phyloP scores from a whole-genome alignment of 2,329 filamentous ascomycete genomes.

The Byssothecium circinans region DNA sequence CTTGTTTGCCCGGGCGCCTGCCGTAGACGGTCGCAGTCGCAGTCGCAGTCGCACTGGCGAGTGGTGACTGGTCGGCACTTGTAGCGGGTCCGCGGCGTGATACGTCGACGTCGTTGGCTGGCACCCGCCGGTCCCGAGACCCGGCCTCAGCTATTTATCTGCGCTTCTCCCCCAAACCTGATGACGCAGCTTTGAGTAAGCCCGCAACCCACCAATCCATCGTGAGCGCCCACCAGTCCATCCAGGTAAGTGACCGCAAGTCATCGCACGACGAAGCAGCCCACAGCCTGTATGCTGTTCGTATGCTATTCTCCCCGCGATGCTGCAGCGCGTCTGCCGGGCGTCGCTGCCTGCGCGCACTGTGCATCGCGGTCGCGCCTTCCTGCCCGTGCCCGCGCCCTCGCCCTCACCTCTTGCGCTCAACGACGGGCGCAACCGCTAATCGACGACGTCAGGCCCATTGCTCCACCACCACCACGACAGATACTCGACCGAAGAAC shows the following conservation, averaged over 20 bases:
- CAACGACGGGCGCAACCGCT: slow-evolving; percentile 7
- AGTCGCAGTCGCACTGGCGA: too few species aligned
- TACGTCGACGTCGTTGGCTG: not conserved
- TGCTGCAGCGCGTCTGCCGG: slow-evolving; percentile 4
- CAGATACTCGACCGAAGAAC: too few species aligned
- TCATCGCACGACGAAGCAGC: too few species aligned
- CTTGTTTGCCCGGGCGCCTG: too few species aligned
- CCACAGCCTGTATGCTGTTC: too few species aligned
- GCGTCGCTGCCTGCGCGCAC: slow-evolving; percentile 4
- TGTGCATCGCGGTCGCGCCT: not conserved
- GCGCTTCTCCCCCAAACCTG: slow-evolving; percentile 4
- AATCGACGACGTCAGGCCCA: slow-evolving; percentile 13
- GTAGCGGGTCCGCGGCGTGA: slow-evolving; percentile 1
- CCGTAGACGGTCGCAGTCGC: too few species aligned
- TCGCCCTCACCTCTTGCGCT: not conserved
- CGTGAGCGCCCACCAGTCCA: slow-evolving; percentile 1
- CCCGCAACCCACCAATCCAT: slow-evolving; percentile 9
- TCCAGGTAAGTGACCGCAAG: slow-evolving; percentile 10
- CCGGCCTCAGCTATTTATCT: not conserved
- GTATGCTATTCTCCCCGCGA: too few species aligned
- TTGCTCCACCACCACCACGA: slow-evolving; percentile 2
- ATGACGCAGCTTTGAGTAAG: slow-evolving; percentile 23
- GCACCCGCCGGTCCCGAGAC: not conserved
- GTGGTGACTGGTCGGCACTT: not conserved
- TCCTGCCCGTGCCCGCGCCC: not conserved